Evolutionary conservation across 140 eudicot genomes (phyloP).

Genomic region (Ambrosia hybrid): DNA sequence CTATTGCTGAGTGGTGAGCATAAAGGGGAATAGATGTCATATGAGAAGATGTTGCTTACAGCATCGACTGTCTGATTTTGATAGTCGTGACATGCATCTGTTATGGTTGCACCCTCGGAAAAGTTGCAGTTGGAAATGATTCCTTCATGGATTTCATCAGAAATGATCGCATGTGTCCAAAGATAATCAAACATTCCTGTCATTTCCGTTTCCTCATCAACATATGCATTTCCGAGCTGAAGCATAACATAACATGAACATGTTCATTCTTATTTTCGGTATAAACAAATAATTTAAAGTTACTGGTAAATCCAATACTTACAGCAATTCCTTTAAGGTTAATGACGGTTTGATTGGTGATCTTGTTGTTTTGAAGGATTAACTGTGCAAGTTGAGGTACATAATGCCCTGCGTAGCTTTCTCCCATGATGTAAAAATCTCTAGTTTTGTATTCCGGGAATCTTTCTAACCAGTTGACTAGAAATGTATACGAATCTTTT

Average conservation of each 20-base stretch:
- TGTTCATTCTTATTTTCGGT: neutral
- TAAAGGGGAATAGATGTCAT: constrained; percentile 64
- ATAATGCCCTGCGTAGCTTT: constrained; percentile 80
- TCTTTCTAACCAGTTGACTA: constrained; percentile 72
- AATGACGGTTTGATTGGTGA: constrained; percentile 57
- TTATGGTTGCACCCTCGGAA: constrained; percentile 21
- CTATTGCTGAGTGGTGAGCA: constrained; percentile 40
- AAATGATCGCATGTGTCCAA: constrained; percentile 63
- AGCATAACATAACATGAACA: constrained; percentile 16
- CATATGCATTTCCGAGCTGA: constrained; percentile 69
- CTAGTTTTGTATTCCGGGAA: constrained; percentile 73
- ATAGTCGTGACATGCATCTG: constrained; percentile 31
- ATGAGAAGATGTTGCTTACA: constrained; percentile 37
- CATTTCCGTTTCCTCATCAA: constrained; percentile 38
- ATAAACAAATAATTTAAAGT: neutral
- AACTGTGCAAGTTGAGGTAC: constrained; percentile 74
- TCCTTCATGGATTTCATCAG: too few relatives aligned
- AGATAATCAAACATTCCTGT: constrained; percentile 43
- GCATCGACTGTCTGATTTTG: constrained; percentile 27
- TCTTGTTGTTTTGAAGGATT: constrained; percentile 51
- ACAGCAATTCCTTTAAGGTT: constrained; percentile 73
- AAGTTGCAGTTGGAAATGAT: constrained; percentile 59
- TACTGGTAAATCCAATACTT: constrained; percentile 13
- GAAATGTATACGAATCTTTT: constrained; percentile 58
- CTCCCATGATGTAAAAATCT: constrained; percentile 63